Conservation (phyloP, 805 yeast species). For the Debaryomyces hansenii region DNA sequence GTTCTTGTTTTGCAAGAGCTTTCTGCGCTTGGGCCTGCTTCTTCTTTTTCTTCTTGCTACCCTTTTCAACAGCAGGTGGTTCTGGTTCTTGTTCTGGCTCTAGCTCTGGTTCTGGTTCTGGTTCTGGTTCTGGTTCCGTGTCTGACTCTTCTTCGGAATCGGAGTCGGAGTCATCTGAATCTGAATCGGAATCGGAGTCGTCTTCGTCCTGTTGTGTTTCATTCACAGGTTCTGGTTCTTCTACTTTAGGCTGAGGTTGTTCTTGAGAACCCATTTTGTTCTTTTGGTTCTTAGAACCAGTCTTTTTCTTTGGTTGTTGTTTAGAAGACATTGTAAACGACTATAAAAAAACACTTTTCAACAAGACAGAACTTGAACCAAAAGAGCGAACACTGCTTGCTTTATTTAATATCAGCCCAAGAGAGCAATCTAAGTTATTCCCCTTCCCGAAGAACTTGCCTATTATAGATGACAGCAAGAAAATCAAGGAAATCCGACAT, state of each 20-base stretch:
- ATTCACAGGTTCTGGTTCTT: neutral
- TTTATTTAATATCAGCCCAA: constrained; percentile 1
- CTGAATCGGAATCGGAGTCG: neutral
- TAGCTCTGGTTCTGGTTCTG: neutral
- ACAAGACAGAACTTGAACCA: neutral
- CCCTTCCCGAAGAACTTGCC: neutral
- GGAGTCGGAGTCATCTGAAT: neutral
- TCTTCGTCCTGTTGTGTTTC: neutral
- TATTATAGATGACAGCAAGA: neutral
- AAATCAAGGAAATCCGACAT: neutral
- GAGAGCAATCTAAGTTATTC: neutral
- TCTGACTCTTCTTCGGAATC: neutral
- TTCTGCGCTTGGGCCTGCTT: neutral
- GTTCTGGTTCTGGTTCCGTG: neutral
- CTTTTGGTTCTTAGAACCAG: neutral
- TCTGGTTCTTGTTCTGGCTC: neutral
- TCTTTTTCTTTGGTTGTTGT: neutral
- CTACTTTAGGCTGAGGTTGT: neutral
- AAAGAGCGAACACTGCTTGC: neutral
- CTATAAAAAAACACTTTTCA: too few species aligned
- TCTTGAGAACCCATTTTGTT: neutral
- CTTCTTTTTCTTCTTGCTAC: neutral
- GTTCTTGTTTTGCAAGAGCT: neutral
- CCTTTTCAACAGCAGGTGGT: neutral
- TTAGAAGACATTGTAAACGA: neutral